Conservation (phyloP, 2,329 filamentous ascomycete species). For the Fusarium sulawesiense region DNA sequence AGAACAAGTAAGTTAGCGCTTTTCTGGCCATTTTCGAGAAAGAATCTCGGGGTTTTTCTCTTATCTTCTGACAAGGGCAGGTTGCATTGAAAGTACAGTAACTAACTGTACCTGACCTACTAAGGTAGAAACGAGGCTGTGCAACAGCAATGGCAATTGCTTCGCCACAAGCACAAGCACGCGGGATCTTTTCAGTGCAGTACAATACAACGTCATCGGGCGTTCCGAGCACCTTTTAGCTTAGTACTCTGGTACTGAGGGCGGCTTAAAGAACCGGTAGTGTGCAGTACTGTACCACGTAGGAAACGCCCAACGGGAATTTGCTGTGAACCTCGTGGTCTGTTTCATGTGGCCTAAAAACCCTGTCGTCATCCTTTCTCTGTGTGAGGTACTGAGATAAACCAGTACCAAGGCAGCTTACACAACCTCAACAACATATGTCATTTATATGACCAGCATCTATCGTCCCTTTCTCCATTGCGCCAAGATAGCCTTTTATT, state of each 20-base stretch:
- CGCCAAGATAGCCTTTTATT: background rate
- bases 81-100: background rate
- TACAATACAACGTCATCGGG: conserved; percentile 20
- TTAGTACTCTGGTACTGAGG: background rate
- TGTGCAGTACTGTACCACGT: background rate
- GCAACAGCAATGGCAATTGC: background rate
- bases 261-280: conserved; percentile 3
- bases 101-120: background rate
- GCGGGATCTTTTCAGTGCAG: conserved; percentile 13
- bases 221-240: background rate
- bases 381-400: background rate
- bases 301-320: conserved; percentile 6
- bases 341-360: background rate
- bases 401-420: background rate
- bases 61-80: background rate
- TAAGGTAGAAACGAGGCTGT: conserved; percentile 25
- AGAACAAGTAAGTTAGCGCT: background rate
- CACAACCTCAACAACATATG: background rate
- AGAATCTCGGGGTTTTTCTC: background rate
- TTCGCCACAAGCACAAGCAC: conserved; percentile 28
- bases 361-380: background rate
- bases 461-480: background rate
- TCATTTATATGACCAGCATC: background rate
- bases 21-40: background rate
- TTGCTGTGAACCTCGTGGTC: background rate